Percentiles rank a stretch among this genome's conserved stretches.
phyloP scores from a whole-genome alignment of 306 rosid genomes.

The Lathyrus aphaca region DNA sequence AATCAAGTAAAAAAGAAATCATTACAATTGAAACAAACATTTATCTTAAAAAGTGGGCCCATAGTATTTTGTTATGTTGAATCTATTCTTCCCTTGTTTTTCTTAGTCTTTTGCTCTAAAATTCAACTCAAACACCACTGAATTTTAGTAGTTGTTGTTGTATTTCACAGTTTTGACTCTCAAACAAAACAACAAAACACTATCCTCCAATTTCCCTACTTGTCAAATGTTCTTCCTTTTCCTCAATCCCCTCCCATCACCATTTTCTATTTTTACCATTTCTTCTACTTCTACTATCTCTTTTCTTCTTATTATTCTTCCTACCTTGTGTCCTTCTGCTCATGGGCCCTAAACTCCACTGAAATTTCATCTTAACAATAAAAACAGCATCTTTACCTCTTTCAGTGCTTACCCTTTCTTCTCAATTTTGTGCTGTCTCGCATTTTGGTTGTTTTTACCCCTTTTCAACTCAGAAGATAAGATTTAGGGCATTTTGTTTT shows the following conservation, averaged over 20 bases:
- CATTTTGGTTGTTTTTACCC: slow-evolving; percentile 50
- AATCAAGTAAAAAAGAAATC: too few species aligned
- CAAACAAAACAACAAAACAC: slow-evolving; percentile 48
- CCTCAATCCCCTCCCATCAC: slow-evolving; percentile 48
- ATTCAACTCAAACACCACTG: slow-evolving; percentile 25
- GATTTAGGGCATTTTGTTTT: slow-evolving; percentile 47
- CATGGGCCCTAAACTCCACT: slow-evolving; percentile 90
- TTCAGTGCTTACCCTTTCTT: slow-evolving; percentile 60
- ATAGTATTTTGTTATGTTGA: slow-evolving; percentile 31
- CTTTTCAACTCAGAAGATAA: slow-evolving; percentile 36
- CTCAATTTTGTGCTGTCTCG: slow-evolving; percentile 55
- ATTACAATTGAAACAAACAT: too few species aligned
- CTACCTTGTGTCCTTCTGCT: slow-evolving; percentile 71
- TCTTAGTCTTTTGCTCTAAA: slow-evolving; percentile 8
- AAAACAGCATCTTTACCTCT: slow-evolving; percentile 56
- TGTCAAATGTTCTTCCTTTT: slow-evolving; percentile 50
- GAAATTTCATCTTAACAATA: slow-evolving; percentile 52
- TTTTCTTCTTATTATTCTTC: slow-evolving; percentile 60
- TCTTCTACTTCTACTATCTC: slow-evolving; percentile 39
- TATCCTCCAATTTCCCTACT: slow-evolving; percentile 58
- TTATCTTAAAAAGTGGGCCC: too few species aligned
- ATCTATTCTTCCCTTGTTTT: background rate
- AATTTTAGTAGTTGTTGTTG: slow-evolving; percentile 22
- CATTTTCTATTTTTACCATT: slow-evolving; percentile 36
- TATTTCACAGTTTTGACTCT: slow-evolving; percentile 44